Conservation (phyloP, 306 rosid genomes). For the Inga leiocalycina region DNA sequence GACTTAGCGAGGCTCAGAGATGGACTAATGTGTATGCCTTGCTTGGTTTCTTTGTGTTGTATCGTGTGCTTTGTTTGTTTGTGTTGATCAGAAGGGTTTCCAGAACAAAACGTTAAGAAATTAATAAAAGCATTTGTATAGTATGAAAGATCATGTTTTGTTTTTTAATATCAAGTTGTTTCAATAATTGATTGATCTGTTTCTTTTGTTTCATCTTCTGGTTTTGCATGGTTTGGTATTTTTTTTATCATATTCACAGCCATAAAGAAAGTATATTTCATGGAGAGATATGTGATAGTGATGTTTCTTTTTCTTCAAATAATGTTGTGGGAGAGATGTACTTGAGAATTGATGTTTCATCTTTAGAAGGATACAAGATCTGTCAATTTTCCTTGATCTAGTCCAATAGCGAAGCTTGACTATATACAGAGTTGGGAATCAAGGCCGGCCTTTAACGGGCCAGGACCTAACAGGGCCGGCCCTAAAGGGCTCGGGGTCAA, state of each 20-base stretch:
- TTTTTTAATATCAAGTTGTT: not conserved
- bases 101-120: slow-evolving; percentile 58
- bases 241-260: slow-evolving; percentile 18
- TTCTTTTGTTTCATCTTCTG: slow-evolving; percentile 12
- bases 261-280: slow-evolving; percentile 27
- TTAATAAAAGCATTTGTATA: not conserved
- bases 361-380: not conserved
- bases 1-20: slow-evolving; percentile 61
- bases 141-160: not conserved
- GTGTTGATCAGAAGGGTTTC: slow-evolving; percentile 87
- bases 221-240: slow-evolving; percentile 16
- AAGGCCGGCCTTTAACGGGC: too few species aligned
- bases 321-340: not conserved
- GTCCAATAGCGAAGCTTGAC: not conserved
- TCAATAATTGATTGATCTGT: not conserved
- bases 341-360: slow-evolving; percentile 30
- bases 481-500: too few species aligned
- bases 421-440: too few species aligned
- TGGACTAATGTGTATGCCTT: slow-evolving; percentile 81
- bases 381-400: not conserved
- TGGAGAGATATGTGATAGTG: slow-evolving; percentile 16
- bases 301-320: slow-evolving; percentile 33
- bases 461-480: too few species aligned
- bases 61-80: slow-evolving; percentile 81
- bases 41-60: slow-evolving; percentile 72